Conservation (phyloP, 2,329 filamentous ascomycete species). For the Thelonectria blattea region DNA sequence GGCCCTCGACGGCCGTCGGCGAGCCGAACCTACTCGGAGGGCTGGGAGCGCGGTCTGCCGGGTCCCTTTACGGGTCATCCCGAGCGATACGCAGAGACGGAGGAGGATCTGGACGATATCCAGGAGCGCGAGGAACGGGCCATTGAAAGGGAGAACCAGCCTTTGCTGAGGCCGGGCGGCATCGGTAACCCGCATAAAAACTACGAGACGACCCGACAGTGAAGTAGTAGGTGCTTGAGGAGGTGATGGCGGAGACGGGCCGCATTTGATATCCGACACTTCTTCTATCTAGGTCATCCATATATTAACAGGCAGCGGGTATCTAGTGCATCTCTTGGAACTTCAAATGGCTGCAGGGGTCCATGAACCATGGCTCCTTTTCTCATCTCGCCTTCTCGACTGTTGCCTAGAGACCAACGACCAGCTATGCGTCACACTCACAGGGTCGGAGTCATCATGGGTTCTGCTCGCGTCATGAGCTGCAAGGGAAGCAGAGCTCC, state of each 20-base stretch:
- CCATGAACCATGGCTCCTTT: neutral
- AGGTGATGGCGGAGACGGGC: neutral
- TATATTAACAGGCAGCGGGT: neutral
- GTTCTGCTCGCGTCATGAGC: neutral
- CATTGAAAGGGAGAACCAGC: slow-evolving; percentile 57
- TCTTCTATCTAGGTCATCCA: slow-evolving; percentile 6
- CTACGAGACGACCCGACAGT: slow-evolving; percentile 44
- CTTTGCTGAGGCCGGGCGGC: slow-evolving; percentile 56
- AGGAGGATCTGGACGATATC: slow-evolving; percentile 58
- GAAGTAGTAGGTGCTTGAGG: slow-evolving; percentile 22
- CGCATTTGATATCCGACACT: slow-evolving; percentile 29
- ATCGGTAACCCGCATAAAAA: slow-evolving; percentile 53
- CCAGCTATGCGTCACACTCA: neutral
- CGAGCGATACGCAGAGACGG: slow-evolving; percentile 57
- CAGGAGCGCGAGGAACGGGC: slow-evolving; percentile 58
- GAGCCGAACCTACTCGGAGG: slow-evolving; percentile 55
- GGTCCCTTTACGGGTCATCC: slow-evolving; percentile 59
- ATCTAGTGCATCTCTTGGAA: too few species aligned
- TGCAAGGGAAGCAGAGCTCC: neutral
- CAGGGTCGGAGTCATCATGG: slow-evolving; percentile 16
- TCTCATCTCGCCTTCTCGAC: neutral
- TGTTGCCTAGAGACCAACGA: slow-evolving; percentile 8
- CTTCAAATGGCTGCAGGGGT: neutral
- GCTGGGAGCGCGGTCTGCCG: slow-evolving; percentile 57
- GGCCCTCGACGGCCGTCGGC: slow-evolving; percentile 45